These are phyloP conservation scores for Rhododendron simsii DNA, from an alignment of 148 eudicot genomes.

Conservation along the genomic window DNA sequence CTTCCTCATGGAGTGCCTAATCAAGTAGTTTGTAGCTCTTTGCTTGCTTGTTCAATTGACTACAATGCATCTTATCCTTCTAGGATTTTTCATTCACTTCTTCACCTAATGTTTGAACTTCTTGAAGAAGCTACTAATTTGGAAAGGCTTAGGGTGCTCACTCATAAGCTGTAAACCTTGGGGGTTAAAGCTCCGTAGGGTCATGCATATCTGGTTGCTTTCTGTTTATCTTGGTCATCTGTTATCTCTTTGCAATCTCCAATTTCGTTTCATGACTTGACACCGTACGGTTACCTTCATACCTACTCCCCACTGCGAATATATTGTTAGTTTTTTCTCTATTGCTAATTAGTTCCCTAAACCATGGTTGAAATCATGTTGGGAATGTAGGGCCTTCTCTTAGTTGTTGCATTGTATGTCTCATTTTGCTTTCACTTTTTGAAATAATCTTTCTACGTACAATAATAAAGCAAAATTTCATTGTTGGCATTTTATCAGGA, in stretches of 20 bases:
- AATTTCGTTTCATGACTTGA: background rate
- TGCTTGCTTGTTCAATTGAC: background rate
- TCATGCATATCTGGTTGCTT: background rate
- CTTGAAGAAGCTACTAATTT: background rate
- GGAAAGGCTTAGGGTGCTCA: background rate
- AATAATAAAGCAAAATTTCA: background rate
- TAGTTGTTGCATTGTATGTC: background rate
- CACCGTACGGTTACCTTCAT: background rate
- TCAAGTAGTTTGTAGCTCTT: background rate
- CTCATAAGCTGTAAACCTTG: background rate
- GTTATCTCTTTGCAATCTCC: background rate
- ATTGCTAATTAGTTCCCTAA: background rate
- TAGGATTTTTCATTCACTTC: background rate
- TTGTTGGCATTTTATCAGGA: constrained; percentile 10
- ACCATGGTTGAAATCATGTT: background rate
- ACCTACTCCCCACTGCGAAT: background rate
- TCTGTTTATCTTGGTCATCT: background rate
- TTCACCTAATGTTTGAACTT: background rate
- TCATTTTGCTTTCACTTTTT: background rate
- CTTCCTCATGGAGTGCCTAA: background rate
- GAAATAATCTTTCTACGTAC: background rate
- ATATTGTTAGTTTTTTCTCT: background rate
- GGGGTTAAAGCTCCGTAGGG: background rate
- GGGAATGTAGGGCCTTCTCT: background rate
- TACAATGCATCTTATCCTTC: background rate